Evolutionary conservation across 2,329 filamentous ascomycete genomes (phyloP).

Genomic region (Fusarium graminum): DNA sequence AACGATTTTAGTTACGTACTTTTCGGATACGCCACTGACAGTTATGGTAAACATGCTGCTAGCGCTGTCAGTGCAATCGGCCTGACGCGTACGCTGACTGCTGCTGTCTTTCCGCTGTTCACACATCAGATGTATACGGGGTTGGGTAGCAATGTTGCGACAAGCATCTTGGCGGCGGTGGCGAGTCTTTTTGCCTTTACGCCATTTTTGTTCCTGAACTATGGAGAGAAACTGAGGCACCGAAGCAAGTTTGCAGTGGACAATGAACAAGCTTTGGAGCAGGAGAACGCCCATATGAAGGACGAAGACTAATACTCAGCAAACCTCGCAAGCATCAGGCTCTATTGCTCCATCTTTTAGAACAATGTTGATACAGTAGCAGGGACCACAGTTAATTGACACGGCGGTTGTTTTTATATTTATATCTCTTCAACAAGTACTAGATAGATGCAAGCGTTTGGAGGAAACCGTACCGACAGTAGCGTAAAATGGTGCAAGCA

Average conservation of each 20-base stretch:
- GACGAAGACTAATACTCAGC: neutral
- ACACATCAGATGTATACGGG: slow-evolving; percentile 18
- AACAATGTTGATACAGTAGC: too few species aligned
- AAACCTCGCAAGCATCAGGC: too few species aligned
- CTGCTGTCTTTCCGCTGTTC: slow-evolving; percentile 12
- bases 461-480: too few species aligned
- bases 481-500: too few species aligned
- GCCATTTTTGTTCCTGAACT: slow-evolving; percentile 5
- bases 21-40: slow-evolving; percentile 16
- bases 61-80: slow-evolving; percentile 21
- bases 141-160: slow-evolving; percentile 12
- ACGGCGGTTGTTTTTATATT: too few species aligned
- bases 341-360: too few species aligned
- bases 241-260: slow-evolving; percentile 19
- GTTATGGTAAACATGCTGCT: slow-evolving; percentile 18
- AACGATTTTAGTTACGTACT: slow-evolving; percentile 25
- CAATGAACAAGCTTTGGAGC: neutral
- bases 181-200: slow-evolving; percentile 19
- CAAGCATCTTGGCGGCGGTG: slow-evolving; percentile 12
- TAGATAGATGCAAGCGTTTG: too few species aligned
- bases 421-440: too few species aligned
- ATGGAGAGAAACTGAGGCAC: slow-evolving; percentile 14
- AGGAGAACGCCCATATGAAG: slow-evolving; percentile 14
- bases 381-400: too few species aligned
- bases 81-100: slow-evolving; percentile 11